Percentiles rank a stretch among this genome's conserved stretches.
phyloP scores from a whole-genome alignment of 768 basidiomycete species.

The Coprinopsis strossmayeri region DNA sequence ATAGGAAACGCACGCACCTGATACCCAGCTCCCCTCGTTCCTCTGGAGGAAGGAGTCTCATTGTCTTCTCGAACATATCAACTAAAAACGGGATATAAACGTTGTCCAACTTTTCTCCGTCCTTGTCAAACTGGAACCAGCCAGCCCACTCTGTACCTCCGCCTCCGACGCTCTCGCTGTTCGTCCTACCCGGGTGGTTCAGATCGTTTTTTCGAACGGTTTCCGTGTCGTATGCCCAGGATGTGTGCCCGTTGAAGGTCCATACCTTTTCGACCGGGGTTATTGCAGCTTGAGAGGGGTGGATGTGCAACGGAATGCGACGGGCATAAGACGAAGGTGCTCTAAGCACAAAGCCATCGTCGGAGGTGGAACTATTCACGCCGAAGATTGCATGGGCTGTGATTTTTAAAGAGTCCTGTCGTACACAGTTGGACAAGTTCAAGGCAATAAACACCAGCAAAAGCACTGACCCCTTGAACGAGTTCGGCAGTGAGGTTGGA shows the following conservation, averaged over 20 bases:
- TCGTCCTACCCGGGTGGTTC: slow-evolving; percentile 30
- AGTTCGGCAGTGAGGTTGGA: slow-evolving; percentile 56
- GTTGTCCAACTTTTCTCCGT: slow-evolving; percentile 37
- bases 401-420: slow-evolving; percentile 40
- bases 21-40: slow-evolving; percentile 30
- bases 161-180: slow-evolving; percentile 37
- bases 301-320: slow-evolving; percentile 47
- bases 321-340: slow-evolving; percentile 55
- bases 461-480: slow-evolving; percentile 42
- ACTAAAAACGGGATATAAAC: slow-evolving; percentile 50
- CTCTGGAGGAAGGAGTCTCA: slow-evolving; percentile 40
- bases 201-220: slow-evolving; percentile 33
- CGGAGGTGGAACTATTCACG: slow-evolving; percentile 28
- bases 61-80: slow-evolving; percentile 45
- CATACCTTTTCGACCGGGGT: slow-evolving; percentile 22
- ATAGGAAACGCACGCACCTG: neutral
- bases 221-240: slow-evolving; percentile 33
- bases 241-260: slow-evolving; percentile 28
- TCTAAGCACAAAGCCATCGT: slow-evolving; percentile 26
- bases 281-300: slow-evolving; percentile 36
- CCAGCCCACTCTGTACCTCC: slow-evolving; percentile 53
- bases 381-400: slow-evolving; percentile 54
- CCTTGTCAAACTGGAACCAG: slow-evolving; percentile 44
- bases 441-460: neutral
- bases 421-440: neutral